Base-by-base conservation (phyloP, 176 grass and related monocot genomes). In the Aegilops umbellulata region DNA sequence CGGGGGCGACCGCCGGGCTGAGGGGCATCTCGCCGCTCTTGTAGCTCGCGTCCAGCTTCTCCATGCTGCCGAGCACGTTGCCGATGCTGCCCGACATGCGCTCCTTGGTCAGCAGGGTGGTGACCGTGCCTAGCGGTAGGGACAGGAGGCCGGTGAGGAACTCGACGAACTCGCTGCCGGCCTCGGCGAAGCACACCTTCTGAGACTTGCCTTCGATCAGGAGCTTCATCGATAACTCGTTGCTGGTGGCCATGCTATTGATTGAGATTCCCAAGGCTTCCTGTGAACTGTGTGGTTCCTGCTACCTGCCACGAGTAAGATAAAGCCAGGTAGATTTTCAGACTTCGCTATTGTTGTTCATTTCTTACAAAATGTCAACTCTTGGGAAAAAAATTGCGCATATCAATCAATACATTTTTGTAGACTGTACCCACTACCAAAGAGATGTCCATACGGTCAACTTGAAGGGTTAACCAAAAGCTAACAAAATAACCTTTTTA, bases 101-200 rank as follows among this genome's bases (percentile, higher is more conserved):
- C 46, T 88, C 86, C 44, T 77, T 83, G 63, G 80, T 61, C 4
- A 88, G 72, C 49, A 88, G 35, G 46, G 15, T 69, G 35, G 13
- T 22, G 8, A 82, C 24, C 20, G 80, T 78, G 62, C 86, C 85
- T 39, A 88, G 7, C 30, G 63, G 86, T 3, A 79, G 67, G 60
- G 80, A 83, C 4, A 83, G 64, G 34, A 88, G 63, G 63, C 25
- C 19, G 35, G 72, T 60, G 49, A 83, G 49, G 63, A 88, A 69
- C 80, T 61, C 22, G 3, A 83, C 14, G 4, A 88, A 47, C 1
- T 88, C 62, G 17, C 8, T 76, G 20, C 80, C 62, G 12, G 63
- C 80, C 80, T 88, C 86, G 0, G 73, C 86, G 44, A 83, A 88
- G 47, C 86, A 83, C 47, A 83, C 63, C 46, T 69, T 83, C 26